Conservation (phyloP, 83 land plant genomes). For the Picea engelmannii region DNA sequence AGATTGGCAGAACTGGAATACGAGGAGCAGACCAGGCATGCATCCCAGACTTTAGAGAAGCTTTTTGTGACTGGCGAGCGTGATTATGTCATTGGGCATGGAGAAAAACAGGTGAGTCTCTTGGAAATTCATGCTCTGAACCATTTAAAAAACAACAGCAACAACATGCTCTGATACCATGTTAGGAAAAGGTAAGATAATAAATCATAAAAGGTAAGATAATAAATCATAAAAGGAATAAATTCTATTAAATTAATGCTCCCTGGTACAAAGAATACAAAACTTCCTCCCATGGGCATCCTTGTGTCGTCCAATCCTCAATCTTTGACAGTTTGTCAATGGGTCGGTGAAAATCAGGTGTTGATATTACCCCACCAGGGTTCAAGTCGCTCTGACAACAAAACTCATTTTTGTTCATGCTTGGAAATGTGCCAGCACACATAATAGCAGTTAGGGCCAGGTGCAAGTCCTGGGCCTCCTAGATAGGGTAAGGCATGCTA, state of each 20-base stretch:
- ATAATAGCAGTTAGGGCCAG: too few species aligned
- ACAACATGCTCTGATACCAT: neutral
- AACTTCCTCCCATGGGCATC: neutral
- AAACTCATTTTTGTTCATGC: too few species aligned
- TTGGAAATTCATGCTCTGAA: neutral
- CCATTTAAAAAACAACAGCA: too few species aligned
- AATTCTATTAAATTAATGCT: neutral
- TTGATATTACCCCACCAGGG: too few species aligned
- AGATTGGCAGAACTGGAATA: slow-evolving; percentile 39
- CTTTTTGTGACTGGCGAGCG: slow-evolving; percentile 40
- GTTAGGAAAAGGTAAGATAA: neutral
- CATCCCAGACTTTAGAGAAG: slow-evolving; percentile 43
- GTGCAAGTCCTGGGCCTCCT: too few species aligned
- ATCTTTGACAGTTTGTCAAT: neutral
- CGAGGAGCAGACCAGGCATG: slow-evolving; percentile 43
- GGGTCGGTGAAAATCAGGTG: neutral
- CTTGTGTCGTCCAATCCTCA: neutral
- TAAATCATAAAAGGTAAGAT: neutral
- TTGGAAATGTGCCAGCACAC: too few species aligned
- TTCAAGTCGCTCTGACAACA: too few species aligned
- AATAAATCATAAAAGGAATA: neutral
- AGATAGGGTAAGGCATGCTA: too few species aligned
- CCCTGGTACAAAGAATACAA: neutral
- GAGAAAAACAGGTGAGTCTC: neutral
- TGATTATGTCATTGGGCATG: slow-evolving; percentile 27